phyloP scores from a whole-genome alignment of 2,329 filamentous ascomycete genomes.

The Xylariaceae sp. region DNA sequence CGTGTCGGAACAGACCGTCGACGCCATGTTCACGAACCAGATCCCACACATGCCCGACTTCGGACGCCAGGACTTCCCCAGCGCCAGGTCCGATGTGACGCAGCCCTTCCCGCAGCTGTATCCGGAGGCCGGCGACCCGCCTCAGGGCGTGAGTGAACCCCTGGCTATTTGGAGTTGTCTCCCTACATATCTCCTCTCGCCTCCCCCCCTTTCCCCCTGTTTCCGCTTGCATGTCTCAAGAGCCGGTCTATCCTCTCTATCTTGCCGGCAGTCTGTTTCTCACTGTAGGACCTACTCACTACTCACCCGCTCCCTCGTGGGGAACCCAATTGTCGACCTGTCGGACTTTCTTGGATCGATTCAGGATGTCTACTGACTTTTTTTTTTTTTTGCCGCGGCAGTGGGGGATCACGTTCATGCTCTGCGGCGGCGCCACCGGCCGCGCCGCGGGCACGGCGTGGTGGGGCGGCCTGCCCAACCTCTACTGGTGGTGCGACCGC shows the following conservation, averaged over 20 bases:
- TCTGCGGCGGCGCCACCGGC: conserved; percentile 42
- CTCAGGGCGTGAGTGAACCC: no score
- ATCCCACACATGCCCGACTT: conserved; percentile 48
- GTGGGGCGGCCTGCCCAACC: conserved; percentile 54
- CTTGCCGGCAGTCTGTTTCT: no score
- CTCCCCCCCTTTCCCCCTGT: no score
- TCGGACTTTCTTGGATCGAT: background rate
- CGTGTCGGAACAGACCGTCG: conserved; percentile 48
- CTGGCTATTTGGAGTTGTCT: no score
- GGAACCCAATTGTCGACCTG: background rate
- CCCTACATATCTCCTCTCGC: no score
- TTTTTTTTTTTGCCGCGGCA: background rate
- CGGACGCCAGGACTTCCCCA: conserved; percentile 34
- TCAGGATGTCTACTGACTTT: background rate
- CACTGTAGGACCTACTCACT: background rate
- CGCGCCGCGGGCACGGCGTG: conserved; percentile 41
- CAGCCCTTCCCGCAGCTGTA: conserved; percentile 44
- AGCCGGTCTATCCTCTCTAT: no score
- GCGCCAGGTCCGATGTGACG: conserved; percentile 40
- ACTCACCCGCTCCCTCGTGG: background rate
- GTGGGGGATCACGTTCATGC: conserved; percentile 55
- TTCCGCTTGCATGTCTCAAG: no score
- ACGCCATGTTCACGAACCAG: conserved; percentile 59
- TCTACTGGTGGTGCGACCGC: conserved; percentile 57
- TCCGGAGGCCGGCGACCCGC: conserved; percentile 32